phyloP scores from a whole-genome alignment of 176 grass and related monocot species.

The Hordeum marinum region DNA sequence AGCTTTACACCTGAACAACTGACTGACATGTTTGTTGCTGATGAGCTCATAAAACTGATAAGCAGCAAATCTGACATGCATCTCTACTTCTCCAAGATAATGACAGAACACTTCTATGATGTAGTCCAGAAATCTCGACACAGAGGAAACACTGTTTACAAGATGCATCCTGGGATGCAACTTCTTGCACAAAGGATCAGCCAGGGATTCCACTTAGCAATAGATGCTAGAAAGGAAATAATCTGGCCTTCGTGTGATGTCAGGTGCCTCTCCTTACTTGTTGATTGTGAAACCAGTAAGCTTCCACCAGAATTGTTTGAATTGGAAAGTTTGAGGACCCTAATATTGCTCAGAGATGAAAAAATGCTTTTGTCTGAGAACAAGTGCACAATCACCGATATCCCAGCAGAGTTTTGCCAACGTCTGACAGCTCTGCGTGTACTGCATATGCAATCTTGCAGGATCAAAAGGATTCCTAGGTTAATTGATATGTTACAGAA shows the following conservation, averaged over 20 bases:
- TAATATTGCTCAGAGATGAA: constrained; percentile 8
- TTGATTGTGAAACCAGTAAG: background rate
- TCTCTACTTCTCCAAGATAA: background rate
- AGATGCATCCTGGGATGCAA: constrained; percentile 11
- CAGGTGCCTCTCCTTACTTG: constrained; percentile 3
- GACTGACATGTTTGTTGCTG: constrained; percentile 6
- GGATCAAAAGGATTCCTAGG: background rate
- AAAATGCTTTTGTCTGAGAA: background rate
- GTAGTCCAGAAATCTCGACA: background rate
- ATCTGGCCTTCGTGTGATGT: background rate
- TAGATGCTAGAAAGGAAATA: background rate
- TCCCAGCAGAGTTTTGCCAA: background rate
- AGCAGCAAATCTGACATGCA: constrained; percentile 7
- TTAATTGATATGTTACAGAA: background rate
- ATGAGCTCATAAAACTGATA: constrained; percentile 1
- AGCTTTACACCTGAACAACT: constrained; percentile 9
- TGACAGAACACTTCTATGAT: background rate
- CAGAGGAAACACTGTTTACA: background rate
- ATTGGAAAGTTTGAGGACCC: background rate
- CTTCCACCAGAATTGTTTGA: constrained; percentile 3
- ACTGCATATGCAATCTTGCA: background rate
- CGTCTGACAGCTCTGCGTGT: background rate
- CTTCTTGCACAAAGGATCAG: constrained; percentile 11
- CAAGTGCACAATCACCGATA: background rate
- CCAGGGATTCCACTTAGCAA: background rate